These are phyloP conservation scores for Crotalaria pallida DNA, from an alignment of 306 rosid genomes.

Conservation along the genomic window DNA sequence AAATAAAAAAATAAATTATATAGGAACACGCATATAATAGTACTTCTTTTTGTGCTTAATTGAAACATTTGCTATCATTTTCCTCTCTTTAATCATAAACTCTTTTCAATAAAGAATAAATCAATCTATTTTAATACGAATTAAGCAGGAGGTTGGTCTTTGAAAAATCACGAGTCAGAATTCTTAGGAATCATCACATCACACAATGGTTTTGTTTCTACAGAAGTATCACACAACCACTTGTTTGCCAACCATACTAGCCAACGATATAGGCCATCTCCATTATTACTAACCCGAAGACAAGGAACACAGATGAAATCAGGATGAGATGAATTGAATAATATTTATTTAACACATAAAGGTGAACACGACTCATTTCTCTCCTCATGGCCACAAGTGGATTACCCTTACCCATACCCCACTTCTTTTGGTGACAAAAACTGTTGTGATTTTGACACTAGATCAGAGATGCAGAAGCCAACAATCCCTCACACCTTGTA, in stretches of 20 bases:
- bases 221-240: background rate
- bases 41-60: too few species aligned
- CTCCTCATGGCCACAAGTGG: constrained; percentile 9
- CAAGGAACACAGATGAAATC: background rate
- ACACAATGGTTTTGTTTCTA: background rate
- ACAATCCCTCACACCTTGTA: background rate
- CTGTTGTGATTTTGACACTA: constrained; percentile 4
- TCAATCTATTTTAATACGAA: background rate
- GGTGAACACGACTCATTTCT: background rate
- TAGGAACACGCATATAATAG: too few species aligned
- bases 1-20: too few species aligned
- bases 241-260: background rate
- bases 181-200: constrained; percentile 6
- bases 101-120: too few species aligned
- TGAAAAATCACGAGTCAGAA: background rate
- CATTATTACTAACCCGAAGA: background rate
- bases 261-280: background rate
- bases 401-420: background rate
- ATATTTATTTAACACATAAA: background rate
- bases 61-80: too few species aligned
- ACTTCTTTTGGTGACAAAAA: constrained; percentile 9
- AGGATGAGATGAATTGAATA: background rate
- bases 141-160: background rate
- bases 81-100: too few species aligned
- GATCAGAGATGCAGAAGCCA: constrained; percentile 9